Evolutionary conservation across 371 early-diverging fungal genomes (phyloP).

Genomic region (Smittium culicis): DNA sequence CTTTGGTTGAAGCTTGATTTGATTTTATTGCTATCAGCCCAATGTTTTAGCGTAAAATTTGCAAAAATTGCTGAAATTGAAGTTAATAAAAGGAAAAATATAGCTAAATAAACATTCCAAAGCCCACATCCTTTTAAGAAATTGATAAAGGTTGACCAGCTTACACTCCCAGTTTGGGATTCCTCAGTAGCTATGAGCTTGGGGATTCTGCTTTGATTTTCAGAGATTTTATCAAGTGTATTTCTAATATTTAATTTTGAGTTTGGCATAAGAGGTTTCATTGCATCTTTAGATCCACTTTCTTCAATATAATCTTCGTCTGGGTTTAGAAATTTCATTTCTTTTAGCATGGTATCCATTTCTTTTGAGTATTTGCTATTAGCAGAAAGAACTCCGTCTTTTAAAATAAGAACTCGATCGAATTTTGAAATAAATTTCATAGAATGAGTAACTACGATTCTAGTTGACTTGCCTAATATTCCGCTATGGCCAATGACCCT

Average conservation of each 20-base stretch:
- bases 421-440: background rate
- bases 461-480: background rate
- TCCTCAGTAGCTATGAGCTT: background rate
- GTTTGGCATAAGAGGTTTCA: background rate
- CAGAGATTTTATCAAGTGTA: background rate
- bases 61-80: conserved; percentile 8
- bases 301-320: background rate
- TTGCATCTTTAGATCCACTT: background rate
- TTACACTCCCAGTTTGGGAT: background rate
- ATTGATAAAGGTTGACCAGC: background rate
- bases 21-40: conserved; percentile 19
- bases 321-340: background rate
- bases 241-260: background rate
- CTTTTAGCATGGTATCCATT: background rate
- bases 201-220: background rate
- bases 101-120: background rate
- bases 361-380: background rate
- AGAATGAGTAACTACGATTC: conserved; percentile 5
- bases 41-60: conserved; percentile 14
- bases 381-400: background rate
- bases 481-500: background rate
- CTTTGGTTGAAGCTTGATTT: conserved; percentile 9
- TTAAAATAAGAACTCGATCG: background rate
- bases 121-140: background rate
- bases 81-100: background rate